Evolutionary conservation across 225 moss, liverwort and hornwort species (phyloP).

Genomic region (Marchantia paleacea): DNA sequence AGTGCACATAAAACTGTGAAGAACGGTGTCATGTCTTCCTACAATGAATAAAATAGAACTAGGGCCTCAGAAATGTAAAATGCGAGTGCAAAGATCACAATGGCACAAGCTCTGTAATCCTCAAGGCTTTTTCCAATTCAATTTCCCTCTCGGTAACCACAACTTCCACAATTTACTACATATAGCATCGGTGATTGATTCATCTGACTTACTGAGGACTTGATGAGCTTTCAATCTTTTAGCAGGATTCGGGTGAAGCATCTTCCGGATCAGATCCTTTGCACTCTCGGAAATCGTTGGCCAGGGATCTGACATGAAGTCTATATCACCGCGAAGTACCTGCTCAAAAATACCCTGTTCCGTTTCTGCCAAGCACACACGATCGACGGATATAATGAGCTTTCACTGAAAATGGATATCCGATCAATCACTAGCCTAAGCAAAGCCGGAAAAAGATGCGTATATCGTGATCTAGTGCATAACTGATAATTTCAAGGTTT

Average conservation of each 20-base stretch:
- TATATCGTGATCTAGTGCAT: background rate
- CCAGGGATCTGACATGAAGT: constrained; percentile 52
- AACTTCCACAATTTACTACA: too few relatives aligned
- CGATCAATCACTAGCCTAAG: background rate
- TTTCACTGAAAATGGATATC: background rate
- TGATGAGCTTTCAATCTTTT: constrained; percentile 45
- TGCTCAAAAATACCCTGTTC: constrained; percentile 57
- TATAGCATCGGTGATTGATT: too few relatives aligned
- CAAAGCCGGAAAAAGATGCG: background rate
- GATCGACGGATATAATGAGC: background rate
- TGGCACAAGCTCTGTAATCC: too few relatives aligned
- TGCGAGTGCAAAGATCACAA: too few relatives aligned
- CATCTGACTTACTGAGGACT: constrained; percentile 41
- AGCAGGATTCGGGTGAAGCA: constrained; percentile 44
- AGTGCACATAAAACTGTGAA: too few relatives aligned
- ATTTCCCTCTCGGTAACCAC: too few relatives aligned
- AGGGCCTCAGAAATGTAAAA: too few relatives aligned
- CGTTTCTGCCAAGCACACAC: constrained; percentile 38
- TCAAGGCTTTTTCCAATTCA: too few relatives aligned
- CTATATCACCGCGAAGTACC: constrained; percentile 47
- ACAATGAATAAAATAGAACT: too few relatives aligned
- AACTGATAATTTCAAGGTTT: background rate
- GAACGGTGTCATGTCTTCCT: too few relatives aligned
- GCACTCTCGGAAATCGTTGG: constrained; percentile 52
- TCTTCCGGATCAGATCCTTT: constrained; percentile 43